These are phyloP conservation scores for Lasiosphaeria miniovina DNA, from an alignment of 495 filamentous ascomycete genomes.

Conservation along the genomic window DNA sequence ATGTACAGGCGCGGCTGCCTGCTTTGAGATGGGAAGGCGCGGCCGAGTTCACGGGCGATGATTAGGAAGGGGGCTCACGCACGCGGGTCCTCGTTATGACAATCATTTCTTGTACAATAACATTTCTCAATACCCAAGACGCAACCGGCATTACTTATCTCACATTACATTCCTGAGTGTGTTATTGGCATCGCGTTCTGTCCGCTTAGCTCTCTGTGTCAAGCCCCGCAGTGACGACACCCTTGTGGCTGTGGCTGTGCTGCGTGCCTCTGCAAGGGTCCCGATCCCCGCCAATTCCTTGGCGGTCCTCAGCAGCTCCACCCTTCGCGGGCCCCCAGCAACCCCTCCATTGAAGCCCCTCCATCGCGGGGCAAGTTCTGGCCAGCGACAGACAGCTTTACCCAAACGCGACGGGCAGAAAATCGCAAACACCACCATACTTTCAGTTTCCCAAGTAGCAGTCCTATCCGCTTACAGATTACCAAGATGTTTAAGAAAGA, in stretches of 20 bases:
- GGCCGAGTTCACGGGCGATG: background rate
- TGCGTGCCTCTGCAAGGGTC: conserved; percentile 3
- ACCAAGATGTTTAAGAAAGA: conserved; percentile 88
- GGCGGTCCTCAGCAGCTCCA: conserved; percentile 1
- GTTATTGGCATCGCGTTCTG: no score
- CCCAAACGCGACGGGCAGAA: background rate
- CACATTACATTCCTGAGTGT: no score
- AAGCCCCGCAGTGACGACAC: conserved; percentile 14
- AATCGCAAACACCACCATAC: background rate
- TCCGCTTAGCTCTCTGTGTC: background rate
- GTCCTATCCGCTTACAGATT: conserved; percentile 4
- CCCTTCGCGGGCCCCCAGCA: conserved; percentile 6
- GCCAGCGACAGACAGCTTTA: background rate
- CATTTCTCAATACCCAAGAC: no score
- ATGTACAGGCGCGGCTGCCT: background rate
- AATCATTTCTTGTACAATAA: no score
- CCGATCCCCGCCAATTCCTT: conserved; percentile 17
- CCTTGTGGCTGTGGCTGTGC: background rate
- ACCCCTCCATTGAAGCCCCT: conserved; percentile 20
- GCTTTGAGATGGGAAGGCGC: background rate
- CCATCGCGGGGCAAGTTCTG: conserved; percentile 25
- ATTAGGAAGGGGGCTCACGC: background rate
- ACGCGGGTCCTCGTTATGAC: no score
- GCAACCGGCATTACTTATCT: no score
- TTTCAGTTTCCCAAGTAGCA: conserved; percentile 4